Conservation (phyloP, 78 protist species). For the Dictyostelium discoideum region DNA sequence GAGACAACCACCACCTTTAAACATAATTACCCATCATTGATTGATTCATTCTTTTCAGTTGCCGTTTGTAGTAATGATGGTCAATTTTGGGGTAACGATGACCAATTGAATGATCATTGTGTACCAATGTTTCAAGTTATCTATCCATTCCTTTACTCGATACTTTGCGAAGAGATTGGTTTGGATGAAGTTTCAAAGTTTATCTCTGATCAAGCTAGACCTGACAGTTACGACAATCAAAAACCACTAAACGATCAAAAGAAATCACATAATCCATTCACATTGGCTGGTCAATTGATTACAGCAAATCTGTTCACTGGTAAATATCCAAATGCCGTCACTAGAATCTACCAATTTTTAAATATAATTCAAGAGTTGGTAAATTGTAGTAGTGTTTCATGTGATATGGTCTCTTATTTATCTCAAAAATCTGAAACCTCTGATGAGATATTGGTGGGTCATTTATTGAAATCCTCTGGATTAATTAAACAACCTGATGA, state of each 20-base stretch:
- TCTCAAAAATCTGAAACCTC: conserved; percentile 63
- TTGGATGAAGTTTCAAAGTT: conserved; percentile 23
- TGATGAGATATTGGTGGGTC: conserved; percentile 61
- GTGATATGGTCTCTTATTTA: conserved; percentile 67
- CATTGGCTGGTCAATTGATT: conserved; percentile 11
- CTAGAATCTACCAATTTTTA: conserved; percentile 29
- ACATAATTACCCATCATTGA: conserved; percentile 35
- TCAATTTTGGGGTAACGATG: conserved; percentile 25
- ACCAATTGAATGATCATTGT: neutral
- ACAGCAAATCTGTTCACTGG: conserved; percentile 2
- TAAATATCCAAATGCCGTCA: conserved; percentile 18
- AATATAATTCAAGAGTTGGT: conserved; percentile 26
- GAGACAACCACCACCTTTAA: conserved; percentile 7
- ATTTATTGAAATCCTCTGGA: conserved; percentile 13
- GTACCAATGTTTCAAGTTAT: conserved; percentile 71
- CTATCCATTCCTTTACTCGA: conserved; percentile 53
- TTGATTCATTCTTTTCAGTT: conserved; percentile 23
- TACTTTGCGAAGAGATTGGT: conserved; percentile 56
- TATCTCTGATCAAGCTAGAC: neutral
- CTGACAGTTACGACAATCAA: neutral
- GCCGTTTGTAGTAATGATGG: conserved; percentile 38
- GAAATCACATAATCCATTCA: conserved; percentile 50
- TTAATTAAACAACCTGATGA: conserved; percentile 57
- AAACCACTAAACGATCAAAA: conserved; percentile 46
- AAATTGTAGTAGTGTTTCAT: conserved; percentile 7